Evolutionary conservation across 2,329 filamentous ascomycete species (phyloP), one percentile per base, ranked within the genome.

Genomic region (Mycogone perniciosa): DNA sequence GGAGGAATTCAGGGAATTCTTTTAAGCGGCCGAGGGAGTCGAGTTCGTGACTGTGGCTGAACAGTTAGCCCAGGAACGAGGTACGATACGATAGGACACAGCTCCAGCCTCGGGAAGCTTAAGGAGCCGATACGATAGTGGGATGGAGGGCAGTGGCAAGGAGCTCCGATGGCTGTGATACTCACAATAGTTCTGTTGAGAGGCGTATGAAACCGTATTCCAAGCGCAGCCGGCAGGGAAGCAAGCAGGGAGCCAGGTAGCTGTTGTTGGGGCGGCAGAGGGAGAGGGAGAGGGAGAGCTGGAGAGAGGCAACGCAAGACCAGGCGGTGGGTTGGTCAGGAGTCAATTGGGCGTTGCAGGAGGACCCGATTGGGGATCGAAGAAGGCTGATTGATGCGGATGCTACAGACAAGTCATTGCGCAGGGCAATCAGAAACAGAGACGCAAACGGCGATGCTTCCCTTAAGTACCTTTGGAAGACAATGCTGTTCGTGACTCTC

Each of bases 381-480:
- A 33, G 8, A 9, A 33, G 20, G 31, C 31, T 7, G 38, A 20
- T 26, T 27, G 44, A 39, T 27, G 40, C 31, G 48, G 51, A 42
- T 42, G 51, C 33, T 51, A 39, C 38, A 45, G n/a, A 10, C 30
- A 51, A 45, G 40, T 47, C 10, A 31, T 43, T 27, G 34, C 20
- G 31, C 34, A 20, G 43, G 41, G 35, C 43, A 45, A 31, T 34
- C 27, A 29, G 26, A 31, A 11, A 48, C 7, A 34, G 20, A 37
- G 38, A 44, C 48, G 48, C 44, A 46, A 34, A 31, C 39, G 52
- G 52, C 52, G 48, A 41, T 34, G 44, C 44, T 47, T 44, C 31
- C 52, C 46, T 54, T 54, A 51, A 51, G 48, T 54, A 51, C 50
- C 44, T 50, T 46, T 34, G 51, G 46, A 34, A 11, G 33, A 37